Evolutionary conservation across 192 early-diverging fungal genomes (phyloP), one percentile per base, ranked within the genome.

Genomic region (Lobulomyces angularis): DNA sequence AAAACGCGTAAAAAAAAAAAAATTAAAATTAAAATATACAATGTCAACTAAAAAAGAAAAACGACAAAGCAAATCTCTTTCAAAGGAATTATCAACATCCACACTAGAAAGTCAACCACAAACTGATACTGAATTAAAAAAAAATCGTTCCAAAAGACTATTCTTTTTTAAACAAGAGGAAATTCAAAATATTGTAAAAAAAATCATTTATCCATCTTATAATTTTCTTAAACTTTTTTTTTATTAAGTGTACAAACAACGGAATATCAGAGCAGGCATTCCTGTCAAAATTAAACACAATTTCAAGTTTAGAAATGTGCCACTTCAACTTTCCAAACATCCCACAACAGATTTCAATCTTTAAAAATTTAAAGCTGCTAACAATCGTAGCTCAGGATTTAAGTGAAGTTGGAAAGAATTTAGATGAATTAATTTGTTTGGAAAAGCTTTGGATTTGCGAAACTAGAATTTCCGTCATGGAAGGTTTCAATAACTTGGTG

Each of bases 401-500:
- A 18, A 18, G 23, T 1, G 50, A 49, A 21, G 66, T 77, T 18
- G n/a, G n/a, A n/a, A 30, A 44, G 9, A 69, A 66, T 9, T 38
- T 77, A 19, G 56, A 59, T 4, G 58, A 28, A 0, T 61, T 51
- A 26, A 40, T 48, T 1, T 3, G 17, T 16, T 35, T 77, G 39
- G 67, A 72, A 44, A 26, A 53, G 27, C 53, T 77, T 17, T 77
- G 74, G 74, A 65, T 77, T 14, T 75, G 71, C 41, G 74, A 77
- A 52, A 76, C 64, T 20, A 27, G 34, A 24, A 34, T 77, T 18
- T 28, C 42, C 5, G 27, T 8, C 17, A 72, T 77, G n/a, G 18
- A 35, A 23, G 57, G 60, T 14, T 36, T 77, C 25, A 54, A 72
- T 17, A 27, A 25, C 8, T 51, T 45, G 9, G 44, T 22, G 19